These are phyloP conservation scores for Gossypium anomalum DNA, from an alignment of 345 rosid genomes.

Conservation along the genomic window DNA sequence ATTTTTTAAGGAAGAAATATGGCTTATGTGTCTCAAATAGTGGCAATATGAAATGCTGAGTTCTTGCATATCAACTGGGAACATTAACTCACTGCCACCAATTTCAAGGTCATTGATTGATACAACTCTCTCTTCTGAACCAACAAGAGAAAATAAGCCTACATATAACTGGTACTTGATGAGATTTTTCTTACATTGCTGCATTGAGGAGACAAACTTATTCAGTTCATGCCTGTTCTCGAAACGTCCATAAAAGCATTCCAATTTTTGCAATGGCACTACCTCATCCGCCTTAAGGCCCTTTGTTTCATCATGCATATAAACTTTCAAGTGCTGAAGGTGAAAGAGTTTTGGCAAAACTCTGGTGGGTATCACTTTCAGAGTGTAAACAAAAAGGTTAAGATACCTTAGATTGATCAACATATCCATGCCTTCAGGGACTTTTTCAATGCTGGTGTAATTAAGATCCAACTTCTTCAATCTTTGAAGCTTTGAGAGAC, in stretches of 20 bases:
- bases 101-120: background rate
- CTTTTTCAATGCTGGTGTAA: background rate
- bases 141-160: background rate
- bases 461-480: background rate
- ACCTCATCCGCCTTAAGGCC: background rate
- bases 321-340: background rate
- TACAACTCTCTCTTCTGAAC: background rate
- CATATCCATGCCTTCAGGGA: background rate
- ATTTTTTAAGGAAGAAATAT: background rate
- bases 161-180: background rate
- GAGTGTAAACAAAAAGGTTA: background rate
- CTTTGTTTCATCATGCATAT: background rate
- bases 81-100: background rate
- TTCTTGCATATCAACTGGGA: background rate
- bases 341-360: background rate
- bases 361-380: background rate
- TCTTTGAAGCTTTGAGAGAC: background rate
- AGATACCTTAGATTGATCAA: background rate
- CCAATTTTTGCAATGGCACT: background rate
- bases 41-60: background rate
- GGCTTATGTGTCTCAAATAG: background rate
- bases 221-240: background rate
- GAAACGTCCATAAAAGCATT: background rate
- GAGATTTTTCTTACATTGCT: background rate
- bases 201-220: background rate